These are phyloP conservation scores for Pleodorina starrii DNA, from an alignment of 139 green algal species.

Conservation along the genomic window DNA sequence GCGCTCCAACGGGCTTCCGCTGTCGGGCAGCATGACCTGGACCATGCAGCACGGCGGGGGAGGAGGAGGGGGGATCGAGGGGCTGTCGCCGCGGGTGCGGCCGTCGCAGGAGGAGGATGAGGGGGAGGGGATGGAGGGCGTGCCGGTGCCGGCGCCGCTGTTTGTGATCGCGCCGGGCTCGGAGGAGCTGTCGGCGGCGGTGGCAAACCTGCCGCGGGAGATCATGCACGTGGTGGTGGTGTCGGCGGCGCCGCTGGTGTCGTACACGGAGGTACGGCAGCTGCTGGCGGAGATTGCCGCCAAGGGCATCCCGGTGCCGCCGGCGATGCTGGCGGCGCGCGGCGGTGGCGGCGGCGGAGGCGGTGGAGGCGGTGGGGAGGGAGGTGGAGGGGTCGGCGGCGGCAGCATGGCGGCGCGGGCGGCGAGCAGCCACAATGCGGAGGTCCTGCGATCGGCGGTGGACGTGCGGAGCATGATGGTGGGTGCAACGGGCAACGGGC, in stretches of 20 bases:
- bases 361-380: no score
- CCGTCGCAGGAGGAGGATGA: background rate
- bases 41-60: no score
- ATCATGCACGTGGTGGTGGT: constrained; percentile 40
- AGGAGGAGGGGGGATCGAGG: no score
- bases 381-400: no score
- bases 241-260: background rate
- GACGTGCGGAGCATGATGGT: constrained; percentile 41
- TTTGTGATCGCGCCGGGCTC: constrained; percentile 4
- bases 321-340: background rate
- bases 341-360: background rate
- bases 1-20: background rate
- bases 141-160: background rate
- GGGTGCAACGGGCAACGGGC: no score
- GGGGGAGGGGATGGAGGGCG: background rate
- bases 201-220: constrained; percentile 39
- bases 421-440: constrained; percentile 18
- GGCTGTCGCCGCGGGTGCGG: background rate
- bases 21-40: background rate
- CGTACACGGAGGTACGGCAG: constrained; percentile 44
- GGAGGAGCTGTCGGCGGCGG: constrained; percentile 25
- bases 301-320: constrained; percentile 25
- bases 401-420: background rate
- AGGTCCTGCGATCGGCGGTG: constrained; percentile 23
- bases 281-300: constrained; percentile 17